A percentile compares a stretch with the other conserved stretches of the same genome.
phyloP scores from a whole-genome alignment of 371 early-diverging fungal species.

The Phascolomyces articulosus region DNA sequence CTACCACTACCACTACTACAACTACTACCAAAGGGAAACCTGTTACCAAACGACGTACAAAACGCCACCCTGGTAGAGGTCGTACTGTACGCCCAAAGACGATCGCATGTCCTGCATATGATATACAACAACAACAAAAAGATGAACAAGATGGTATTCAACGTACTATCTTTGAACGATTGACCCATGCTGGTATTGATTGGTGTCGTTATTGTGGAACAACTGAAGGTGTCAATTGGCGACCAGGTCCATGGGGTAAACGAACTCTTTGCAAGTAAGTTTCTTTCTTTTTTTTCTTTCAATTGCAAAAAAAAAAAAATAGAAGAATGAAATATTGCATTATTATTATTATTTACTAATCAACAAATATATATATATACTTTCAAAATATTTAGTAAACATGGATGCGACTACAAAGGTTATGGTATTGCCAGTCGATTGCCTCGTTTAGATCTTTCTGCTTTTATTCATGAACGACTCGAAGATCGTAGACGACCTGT shows the following conservation, averaged over 20 bases:
- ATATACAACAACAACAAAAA: constrained; percentile 1
- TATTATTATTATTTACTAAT: neutral
- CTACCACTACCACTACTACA: neutral
- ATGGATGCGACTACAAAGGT: constrained; percentile 49
- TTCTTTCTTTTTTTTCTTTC: neutral
- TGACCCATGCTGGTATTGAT: constrained; percentile 48
- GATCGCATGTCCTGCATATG: neutral
- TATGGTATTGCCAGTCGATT: constrained; percentile 42
- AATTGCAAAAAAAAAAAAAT: too few relatives aligned
- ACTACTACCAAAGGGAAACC: constrained; percentile 6
- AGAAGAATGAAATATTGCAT: neutral
- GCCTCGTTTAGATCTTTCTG: constrained; percentile 40
- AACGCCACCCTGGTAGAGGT: constrained; percentile 7
- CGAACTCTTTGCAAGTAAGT: constrained; percentile 75
- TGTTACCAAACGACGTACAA: constrained; percentile 16
- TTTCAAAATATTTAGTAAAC: constrained; percentile 37
- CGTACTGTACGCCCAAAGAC: constrained; percentile 11
- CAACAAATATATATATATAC: too few relatives aligned
- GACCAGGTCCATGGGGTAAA: constrained; percentile 82
- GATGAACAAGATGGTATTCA: constrained; percentile 17
- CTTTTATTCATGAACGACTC: constrained; percentile 28
- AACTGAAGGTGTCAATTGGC: constrained; percentile 76
- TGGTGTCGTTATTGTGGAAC: constrained; percentile 84
- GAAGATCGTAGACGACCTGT: constrained; percentile 39
- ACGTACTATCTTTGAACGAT: constrained; percentile 39